Base-by-base conservation (phyloP, 2,329 filamentous ascomycete species). In the Chalaropsis thielavioides region DNA sequence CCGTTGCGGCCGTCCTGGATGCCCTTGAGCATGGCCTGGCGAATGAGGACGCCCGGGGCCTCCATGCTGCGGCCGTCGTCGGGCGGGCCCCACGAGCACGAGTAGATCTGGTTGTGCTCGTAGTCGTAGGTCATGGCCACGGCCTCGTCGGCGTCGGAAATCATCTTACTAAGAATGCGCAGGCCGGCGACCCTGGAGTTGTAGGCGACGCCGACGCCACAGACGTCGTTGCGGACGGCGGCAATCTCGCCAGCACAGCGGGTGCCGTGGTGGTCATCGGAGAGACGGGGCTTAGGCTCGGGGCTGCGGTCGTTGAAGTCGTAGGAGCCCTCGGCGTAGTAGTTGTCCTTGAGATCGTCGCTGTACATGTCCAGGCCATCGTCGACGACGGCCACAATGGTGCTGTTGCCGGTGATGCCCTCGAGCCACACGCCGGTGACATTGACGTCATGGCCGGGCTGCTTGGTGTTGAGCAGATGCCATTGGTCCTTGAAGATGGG, bases 291-390 rank as follows among this genome's bases (percentile, higher is more conserved):
- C 68, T 84, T 87, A 2, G 94, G 94, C 69, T 94, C 86, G 1
- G 85, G 79, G 1, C 80, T 81, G 61, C 89, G 81, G 71, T 97
- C 91, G 74, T 99, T 99, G 78, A 95, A 99, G 75, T 99, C 94
- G 76, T 88, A 96, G 2, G 92, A 97, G 31, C 94, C 94, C 66
- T 85, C 84, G 0, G 90, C 88, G 72, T 92, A 97, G 76, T 96
- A 99, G 74, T 99, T 99, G 70, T 85, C 87, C 74, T 89, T 92
- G 58, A 99, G 77, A 73, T 99, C 94, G 31, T 90, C 82, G 77
- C 92, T 97, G 76, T 95, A 84, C 87, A 99, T 94, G 72, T 99
- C 94, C 69, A 99, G 75, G 0, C 94, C 94, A 75, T 99, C 94
- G 71, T 99, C 94, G 2, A 99, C 89, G 70, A 99, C 94, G 64